Conservation (phyloP, 495 filamentous ascomycete species). For the Trypethelium eluteriae region DNA sequence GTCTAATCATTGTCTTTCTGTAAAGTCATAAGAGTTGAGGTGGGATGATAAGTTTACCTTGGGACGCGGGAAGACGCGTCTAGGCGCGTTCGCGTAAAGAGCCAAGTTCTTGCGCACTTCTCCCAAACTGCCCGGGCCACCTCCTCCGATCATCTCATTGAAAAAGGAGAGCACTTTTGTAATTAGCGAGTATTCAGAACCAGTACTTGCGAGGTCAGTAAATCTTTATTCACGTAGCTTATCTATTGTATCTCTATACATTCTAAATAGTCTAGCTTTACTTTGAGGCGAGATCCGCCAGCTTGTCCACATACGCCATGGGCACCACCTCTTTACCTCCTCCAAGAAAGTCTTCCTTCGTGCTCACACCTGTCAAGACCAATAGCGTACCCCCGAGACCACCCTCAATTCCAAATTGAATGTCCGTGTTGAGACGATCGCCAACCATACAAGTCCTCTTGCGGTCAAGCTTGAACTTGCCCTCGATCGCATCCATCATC, state of each 20-base stretch:
- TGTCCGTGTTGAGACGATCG: slow-evolving; percentile 90
- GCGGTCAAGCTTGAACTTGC: slow-evolving; percentile 83
- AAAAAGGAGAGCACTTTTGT: too few species aligned
- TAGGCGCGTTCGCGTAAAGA: slow-evolving; percentile 1
- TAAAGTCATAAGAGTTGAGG: neutral
- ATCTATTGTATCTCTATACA: neutral
- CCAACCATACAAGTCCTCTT: slow-evolving; percentile 90
- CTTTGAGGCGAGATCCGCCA: slow-evolving; percentile 59
- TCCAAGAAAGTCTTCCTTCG: slow-evolving; percentile 69
- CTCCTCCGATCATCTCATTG: neutral
- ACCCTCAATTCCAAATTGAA: slow-evolving; percentile 88
- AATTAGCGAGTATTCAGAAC: too few species aligned
- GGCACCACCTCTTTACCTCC: slow-evolving; percentile 56
- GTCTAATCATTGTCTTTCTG: slow-evolving; percentile 54
- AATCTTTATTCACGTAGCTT: neutral
- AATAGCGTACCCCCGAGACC: slow-evolving; percentile 82
- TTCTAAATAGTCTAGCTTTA: neutral
- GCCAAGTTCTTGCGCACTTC: neutral
- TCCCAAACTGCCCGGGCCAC: neutral
- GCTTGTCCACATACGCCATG: slow-evolving; percentile 68
- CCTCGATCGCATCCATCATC: slow-evolving; percentile 99
- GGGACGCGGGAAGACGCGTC: slow-evolving; percentile 1
- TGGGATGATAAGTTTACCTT: neutral
- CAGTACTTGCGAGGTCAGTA: neutral
- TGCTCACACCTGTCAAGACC: slow-evolving; percentile 83